phyloP scores from a whole-genome alignment of 805 yeast genomes.

The Kazachstania kunashirensis region DNA sequence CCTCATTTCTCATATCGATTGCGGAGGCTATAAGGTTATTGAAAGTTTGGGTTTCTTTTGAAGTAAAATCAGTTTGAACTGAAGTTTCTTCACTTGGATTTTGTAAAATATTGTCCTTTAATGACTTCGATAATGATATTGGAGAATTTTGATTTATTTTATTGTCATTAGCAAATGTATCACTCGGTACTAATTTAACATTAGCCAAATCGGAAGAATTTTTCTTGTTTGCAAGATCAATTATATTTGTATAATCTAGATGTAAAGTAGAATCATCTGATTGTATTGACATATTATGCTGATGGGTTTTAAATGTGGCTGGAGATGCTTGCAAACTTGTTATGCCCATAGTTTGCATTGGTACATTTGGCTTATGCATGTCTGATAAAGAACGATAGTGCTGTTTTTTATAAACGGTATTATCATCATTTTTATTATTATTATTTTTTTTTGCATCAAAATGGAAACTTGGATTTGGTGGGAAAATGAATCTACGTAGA shows the following conservation, averaged over 20 bases:
- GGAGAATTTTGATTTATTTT: neutral
- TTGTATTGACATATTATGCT: constrained; percentile 3
- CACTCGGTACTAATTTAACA: neutral
- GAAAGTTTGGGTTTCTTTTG: neutral
- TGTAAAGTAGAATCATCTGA: constrained; percentile 3
- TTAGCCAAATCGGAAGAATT: neutral
- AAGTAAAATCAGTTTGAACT: neutral
- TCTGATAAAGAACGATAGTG: constrained; percentile 7
- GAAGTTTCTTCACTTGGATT: neutral
- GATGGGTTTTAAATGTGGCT: neutral
- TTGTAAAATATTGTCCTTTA: neutral
- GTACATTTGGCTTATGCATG: neutral
- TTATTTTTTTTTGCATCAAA: constrained; percentile 4
- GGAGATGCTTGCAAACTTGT: neutral
- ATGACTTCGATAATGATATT: neutral
- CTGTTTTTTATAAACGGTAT: neutral
- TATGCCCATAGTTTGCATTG: neutral
- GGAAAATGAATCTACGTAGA: constrained; percentile 9
- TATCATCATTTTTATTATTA: neutral
- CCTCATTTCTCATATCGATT: constrained; percentile 41
- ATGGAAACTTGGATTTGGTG: constrained; percentile 14
- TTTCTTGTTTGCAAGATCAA: constrained; percentile 1
- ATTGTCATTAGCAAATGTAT: neutral
- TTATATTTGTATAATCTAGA: constrained; percentile 3
- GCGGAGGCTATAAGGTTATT: constrained; percentile 25